Evolutionary conservation across 2,329 filamentous ascomycete species (phyloP).

Genomic region (Drechslera avenae): DNA sequence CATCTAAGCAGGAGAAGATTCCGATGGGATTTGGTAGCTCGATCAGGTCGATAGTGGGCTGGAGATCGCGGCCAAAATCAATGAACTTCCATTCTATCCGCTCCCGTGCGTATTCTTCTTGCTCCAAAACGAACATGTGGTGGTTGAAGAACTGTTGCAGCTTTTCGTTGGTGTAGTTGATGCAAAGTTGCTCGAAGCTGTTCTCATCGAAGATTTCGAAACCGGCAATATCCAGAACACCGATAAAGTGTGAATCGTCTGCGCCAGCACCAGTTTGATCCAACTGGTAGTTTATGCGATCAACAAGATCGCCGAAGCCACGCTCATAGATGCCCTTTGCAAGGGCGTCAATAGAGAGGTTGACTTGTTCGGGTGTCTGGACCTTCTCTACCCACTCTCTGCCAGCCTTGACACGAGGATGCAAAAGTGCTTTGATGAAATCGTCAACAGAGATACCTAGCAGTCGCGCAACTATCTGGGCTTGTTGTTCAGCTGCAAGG

Average conservation of each 20-base stretch:
- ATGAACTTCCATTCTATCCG: constrained; percentile 99
- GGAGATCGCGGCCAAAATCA: constrained; percentile 94
- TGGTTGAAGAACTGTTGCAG: constrained; percentile 99
- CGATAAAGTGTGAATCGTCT: constrained; percentile 94
- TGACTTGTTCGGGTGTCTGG: constrained; percentile 95
- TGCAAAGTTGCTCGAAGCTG: constrained; percentile 97
- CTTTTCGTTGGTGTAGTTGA: constrained; percentile 99
- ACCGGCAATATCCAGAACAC: constrained; percentile 96
- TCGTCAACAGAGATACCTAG: constrained; percentile 83
- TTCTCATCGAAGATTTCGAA: constrained; percentile 99
- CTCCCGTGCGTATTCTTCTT: constrained; percentile 96
- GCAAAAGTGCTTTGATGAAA: constrained; percentile 86
- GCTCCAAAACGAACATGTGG: constrained; percentile 99
- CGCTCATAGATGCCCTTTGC: constrained; percentile 98
- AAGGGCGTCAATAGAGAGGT: constrained; percentile 84
- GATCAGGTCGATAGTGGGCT: constrained; percentile 97
- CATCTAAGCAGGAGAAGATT: constrained; percentile 97
- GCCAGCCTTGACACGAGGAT: constrained; percentile 92
- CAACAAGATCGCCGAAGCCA: constrained; percentile 89
- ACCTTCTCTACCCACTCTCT: constrained; percentile 99
- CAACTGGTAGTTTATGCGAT: constrained; percentile 87
- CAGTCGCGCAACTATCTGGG: constrained; percentile 78
- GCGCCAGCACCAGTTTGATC: constrained; percentile 81
- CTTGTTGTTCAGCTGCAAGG: constrained; percentile 74
- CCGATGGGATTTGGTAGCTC: constrained; percentile 96